Conservation (phyloP, 2,329 filamentous ascomycete species). For the Nemania serpens region DNA sequence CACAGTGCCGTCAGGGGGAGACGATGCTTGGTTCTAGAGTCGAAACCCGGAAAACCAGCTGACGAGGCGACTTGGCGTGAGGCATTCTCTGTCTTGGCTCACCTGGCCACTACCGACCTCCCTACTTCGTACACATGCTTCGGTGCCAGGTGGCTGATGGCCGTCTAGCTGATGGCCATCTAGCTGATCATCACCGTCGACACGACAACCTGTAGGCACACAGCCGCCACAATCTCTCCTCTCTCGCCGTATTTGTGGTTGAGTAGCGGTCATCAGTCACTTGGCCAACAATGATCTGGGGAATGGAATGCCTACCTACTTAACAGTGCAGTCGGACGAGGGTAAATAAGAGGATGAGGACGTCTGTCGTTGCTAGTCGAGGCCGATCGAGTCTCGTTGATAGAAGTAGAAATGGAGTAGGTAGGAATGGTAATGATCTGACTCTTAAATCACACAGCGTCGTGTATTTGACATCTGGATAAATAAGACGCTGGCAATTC, state of each 20-base stretch:
- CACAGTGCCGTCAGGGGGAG: too few species aligned
- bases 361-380: slow-evolving; percentile 1
- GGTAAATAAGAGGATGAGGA: not conserved
- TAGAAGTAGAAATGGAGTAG: slow-evolving; percentile 12
- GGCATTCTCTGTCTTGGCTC: slow-evolving; percentile 26
- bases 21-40: too few species aligned
- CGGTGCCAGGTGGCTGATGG: not conserved
- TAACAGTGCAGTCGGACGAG: not conserved
- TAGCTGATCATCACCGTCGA: not conserved
- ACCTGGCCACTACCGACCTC: slow-evolving; percentile 15
- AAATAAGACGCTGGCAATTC: slow-evolving; percentile 22
- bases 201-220: not conserved
- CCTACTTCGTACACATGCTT: slow-evolving; percentile 3
- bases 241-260: not conserved
- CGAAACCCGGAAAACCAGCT: too few species aligned
- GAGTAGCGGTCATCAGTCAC: not conserved
- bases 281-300: not conserved
- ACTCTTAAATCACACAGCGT: slow-evolving; percentile 13
- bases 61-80: slow-evolving; percentile 19
- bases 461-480: slow-evolving; percentile 28
- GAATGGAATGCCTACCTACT: not conserved
- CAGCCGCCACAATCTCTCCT: not conserved
- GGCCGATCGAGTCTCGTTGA: slow-evolving; percentile 11
- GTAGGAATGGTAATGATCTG: slow-evolving; percentile 12
- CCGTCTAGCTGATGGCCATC: not conserved